These are phyloP conservation scores for Endocarpon pusillum DNA, from an alignment of 495 filamentous ascomycete species.

Conservation along the genomic window DNA sequence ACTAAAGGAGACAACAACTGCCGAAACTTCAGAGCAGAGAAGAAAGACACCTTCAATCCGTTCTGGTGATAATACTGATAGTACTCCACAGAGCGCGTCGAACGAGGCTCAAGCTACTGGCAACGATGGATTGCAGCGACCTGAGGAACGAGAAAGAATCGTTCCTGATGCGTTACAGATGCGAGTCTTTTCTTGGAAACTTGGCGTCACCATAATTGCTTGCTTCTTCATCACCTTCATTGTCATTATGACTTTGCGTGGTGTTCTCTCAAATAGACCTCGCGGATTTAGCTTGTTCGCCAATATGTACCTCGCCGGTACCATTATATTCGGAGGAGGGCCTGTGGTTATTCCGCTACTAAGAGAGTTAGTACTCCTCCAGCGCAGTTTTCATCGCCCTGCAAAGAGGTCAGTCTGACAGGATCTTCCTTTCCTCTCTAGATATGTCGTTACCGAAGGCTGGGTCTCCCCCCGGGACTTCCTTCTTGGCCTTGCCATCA, in stretches of 20 bases:
- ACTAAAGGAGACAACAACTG: too few species aligned
- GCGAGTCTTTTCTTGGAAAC: conserved; percentile 6
- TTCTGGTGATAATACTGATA: too few species aligned
- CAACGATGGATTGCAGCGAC: too few species aligned
- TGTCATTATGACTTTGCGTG: conserved; percentile 36
- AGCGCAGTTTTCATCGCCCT: background rate
- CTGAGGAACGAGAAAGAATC: conserved; percentile 1
- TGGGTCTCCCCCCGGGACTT: conserved; percentile 57
- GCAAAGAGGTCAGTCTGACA: too few species aligned
- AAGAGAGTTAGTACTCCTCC: conserved; percentile 19
- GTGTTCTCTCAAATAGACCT: conserved; percentile 22
- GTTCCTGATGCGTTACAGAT: background rate
- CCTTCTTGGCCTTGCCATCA: conserved; percentile 51
- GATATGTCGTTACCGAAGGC: conserved; percentile 46
- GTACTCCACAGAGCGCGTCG: too few species aligned
- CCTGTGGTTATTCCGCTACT: conserved; percentile 58
- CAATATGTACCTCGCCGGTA: conserved; percentile 58
- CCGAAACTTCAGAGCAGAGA: too few species aligned
- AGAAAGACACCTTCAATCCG: too few species aligned
- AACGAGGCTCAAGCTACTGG: too few species aligned
- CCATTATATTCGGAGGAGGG: conserved; percentile 60
- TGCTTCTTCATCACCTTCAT: conserved; percentile 39
- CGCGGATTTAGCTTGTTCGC: conserved; percentile 40
- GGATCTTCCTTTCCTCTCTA: too few species aligned
- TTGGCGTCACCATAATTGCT: conserved; percentile 28